Conservation (phyloP, 1,284 basidiomycete genomes). For the Heterobasidion annosum region DNA sequence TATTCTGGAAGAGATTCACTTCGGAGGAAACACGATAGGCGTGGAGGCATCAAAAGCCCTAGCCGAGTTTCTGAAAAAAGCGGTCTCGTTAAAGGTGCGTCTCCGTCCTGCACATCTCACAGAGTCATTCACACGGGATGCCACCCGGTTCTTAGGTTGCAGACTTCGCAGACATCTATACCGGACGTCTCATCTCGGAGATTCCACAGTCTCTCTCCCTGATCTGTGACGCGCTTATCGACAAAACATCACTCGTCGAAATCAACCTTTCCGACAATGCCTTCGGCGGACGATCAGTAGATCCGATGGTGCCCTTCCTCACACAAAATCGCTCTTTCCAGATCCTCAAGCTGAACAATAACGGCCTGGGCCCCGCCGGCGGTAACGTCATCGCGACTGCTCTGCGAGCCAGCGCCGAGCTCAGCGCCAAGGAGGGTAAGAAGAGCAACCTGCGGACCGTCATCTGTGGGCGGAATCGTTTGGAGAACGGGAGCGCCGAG, state of each 20-base stretch:
- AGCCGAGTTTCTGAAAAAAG: conserved; percentile 70
- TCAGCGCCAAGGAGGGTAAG: conserved; percentile 59
- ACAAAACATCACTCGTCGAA: conserved; percentile 76
- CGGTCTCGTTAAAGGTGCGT: conserved; percentile 58
- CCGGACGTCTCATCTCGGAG: conserved; percentile 91
- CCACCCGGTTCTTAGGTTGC: conserved; percentile 54
- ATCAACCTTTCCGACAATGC: conserved; percentile 95
- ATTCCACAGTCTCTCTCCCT: conserved; percentile 88
- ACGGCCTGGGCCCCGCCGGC: conserved; percentile 91
- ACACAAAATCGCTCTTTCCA: conserved; percentile 72
- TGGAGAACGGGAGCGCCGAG: conserved; percentile 85
- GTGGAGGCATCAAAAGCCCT: conserved; percentile 86
- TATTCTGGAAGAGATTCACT: conserved; percentile 79
- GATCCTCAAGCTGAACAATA: conserved; percentile 91
- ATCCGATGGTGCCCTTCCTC: conserved; percentile 90
- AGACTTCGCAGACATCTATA: conserved; percentile 97
- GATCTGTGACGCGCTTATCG: conserved; percentile 81
- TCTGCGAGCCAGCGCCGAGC: conserved; percentile 68
- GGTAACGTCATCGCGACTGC: conserved; percentile 85
- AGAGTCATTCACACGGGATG: conserved; percentile 2
- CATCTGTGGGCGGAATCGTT: conserved; percentile 90
- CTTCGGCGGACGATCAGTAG: conserved; percentile 92
- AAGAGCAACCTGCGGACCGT: conserved; percentile 70
- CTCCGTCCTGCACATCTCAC: background rate
- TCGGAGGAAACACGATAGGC: conserved; percentile 96